Percentiles rank a stretch among this genome's conserved stretches.
Conservation (phyloP, 257 asterid species). For the Henckelia pumila region DNA sequence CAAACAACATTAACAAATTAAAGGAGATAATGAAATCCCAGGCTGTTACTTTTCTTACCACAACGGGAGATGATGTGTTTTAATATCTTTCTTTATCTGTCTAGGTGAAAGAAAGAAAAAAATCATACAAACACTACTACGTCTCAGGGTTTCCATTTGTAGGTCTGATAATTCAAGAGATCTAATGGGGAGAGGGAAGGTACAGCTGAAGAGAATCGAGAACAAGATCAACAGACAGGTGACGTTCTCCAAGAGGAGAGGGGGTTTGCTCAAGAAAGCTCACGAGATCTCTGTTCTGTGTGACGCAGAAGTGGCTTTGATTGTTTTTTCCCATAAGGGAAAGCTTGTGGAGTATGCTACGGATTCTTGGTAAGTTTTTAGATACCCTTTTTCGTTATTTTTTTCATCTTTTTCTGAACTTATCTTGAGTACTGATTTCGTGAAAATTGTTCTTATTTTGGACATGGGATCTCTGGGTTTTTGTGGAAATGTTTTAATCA, state of each 20-base stretch:
- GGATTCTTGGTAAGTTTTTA: constrained; percentile 50
- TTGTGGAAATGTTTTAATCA: neutral
- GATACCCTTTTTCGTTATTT: neutral
- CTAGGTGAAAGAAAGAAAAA: neutral
- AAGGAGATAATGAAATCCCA: neutral
- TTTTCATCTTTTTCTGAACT: neutral
- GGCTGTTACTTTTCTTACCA: constrained; percentile 17
- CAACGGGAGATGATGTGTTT: constrained; percentile 20
- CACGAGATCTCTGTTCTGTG: constrained; percentile 82
- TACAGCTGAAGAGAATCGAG: constrained; percentile 68
- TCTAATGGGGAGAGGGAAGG: constrained; percentile 84
- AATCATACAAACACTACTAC: too few relatives aligned
- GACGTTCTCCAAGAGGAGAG: constrained; percentile 80
- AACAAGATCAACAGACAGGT: constrained; percentile 86
- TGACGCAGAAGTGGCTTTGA: constrained; percentile 76
- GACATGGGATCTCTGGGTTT: constrained; percentile 15
- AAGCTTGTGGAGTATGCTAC: constrained; percentile 74
- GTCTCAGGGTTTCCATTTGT: constrained; percentile 40
- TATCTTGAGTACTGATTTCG: neutral
- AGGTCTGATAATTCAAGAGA: constrained; percentile 25
- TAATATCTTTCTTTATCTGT: constrained; percentile 25
- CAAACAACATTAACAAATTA: neutral
- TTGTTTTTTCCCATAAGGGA: constrained; percentile 76
- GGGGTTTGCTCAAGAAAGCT: constrained; percentile 76
- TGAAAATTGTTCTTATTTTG: neutral